Conservation (phyloP, 352 stramenopile species). For the Phytophthora sp. region DNA sequence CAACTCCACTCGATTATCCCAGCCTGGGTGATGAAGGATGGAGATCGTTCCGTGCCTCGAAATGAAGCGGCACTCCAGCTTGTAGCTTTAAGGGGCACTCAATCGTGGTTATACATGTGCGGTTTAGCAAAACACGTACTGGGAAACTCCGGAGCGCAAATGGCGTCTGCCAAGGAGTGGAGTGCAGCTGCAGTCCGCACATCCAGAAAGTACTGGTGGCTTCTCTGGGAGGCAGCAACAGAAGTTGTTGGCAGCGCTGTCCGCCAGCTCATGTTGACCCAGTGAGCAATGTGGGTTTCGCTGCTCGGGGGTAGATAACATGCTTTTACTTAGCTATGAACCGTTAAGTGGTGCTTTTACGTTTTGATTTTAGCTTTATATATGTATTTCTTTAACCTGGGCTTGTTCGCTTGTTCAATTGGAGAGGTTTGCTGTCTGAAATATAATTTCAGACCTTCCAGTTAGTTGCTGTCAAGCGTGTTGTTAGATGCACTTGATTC, state of each 20-base stretch:
- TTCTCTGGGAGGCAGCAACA: not conserved
- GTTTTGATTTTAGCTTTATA: too few species aligned
- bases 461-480: too few species aligned
- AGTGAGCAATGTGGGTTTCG: slow-evolving; percentile 10
- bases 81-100: slow-evolving; percentile 17
- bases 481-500: too few species aligned
- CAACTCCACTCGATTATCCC: slow-evolving; percentile 32
- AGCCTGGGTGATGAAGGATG: slow-evolving; percentile 17
- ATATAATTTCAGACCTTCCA: too few species aligned
- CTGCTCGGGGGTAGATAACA: too few species aligned
- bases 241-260: slow-evolving; percentile 2
- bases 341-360: too few species aligned
- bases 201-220: slow-evolving; percentile 14
- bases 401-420: too few species aligned
- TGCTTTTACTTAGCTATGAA: too few species aligned
- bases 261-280: slow-evolving; percentile 10
- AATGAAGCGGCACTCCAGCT: slow-evolving; percentile 17
- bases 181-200: not conserved
- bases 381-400: too few species aligned
- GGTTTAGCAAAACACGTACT: slow-evolving; percentile 6
- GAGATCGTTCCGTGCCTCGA: not conserved
- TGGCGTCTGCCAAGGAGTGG: slow-evolving; percentile 9
- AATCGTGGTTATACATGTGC: slow-evolving; percentile 28
- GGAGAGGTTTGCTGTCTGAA: too few species aligned
- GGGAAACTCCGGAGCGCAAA: slow-evolving; percentile 9